A percentile compares a stretch with the other conserved stretches of the same genome.
Conservation (phyloP, 2,329 filamentous ascomycete species). For the Colletotrichum tropicale region DNA sequence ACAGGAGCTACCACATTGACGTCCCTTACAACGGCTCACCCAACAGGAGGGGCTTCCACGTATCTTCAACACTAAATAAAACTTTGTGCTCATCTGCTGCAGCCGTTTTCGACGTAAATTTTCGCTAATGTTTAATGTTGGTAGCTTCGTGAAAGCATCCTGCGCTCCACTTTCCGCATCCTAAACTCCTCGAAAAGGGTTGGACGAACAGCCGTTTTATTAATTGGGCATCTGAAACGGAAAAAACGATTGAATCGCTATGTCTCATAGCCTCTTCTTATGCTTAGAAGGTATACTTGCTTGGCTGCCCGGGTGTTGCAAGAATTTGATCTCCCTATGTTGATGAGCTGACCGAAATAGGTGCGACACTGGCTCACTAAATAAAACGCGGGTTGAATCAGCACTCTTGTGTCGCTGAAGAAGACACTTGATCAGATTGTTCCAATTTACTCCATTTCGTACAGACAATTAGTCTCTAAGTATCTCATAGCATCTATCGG, state of each 20-base stretch:
- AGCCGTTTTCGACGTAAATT: background rate
- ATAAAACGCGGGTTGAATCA: background rate
- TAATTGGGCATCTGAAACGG: background rate
- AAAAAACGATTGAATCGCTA: background rate
- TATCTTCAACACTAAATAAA: background rate
- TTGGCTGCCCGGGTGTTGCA: background rate
- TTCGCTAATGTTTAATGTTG: background rate
- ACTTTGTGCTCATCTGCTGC: background rate
- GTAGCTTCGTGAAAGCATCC: background rate
- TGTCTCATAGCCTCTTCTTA: background rate
- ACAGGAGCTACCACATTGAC: background rate
- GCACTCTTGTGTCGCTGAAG: no score
- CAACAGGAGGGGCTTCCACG: background rate
- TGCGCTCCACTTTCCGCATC: background rate
- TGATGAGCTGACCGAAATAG: background rate
- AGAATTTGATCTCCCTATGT: background rate
- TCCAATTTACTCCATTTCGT: background rate
- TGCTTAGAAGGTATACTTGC: background rate
- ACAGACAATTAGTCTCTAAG: conserved; percentile 12
- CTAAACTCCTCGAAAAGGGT: background rate
- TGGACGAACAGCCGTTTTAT: background rate
- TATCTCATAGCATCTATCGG: background rate
- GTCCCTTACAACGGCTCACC: background rate
- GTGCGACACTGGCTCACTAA: background rate
- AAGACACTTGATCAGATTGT: background rate